A percentile compares a stretch with the other conserved stretches of the same genome.
Evolutionary conservation across 2,329 filamentous ascomycete species (phyloP).

Genomic region (Pyricularia sp.): DNA sequence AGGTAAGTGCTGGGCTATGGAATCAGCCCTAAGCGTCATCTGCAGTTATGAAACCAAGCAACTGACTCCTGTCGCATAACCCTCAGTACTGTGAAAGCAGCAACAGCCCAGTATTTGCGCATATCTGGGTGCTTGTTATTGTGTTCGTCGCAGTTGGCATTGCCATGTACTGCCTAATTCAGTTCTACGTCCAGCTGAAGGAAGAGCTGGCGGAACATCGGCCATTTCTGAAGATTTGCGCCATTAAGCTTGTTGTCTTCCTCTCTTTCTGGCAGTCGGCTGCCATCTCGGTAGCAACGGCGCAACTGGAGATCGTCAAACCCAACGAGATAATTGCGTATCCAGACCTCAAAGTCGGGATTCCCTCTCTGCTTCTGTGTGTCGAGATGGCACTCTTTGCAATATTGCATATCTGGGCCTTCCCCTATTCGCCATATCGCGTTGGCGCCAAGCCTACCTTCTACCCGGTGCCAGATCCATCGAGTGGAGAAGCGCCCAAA

Average conservation of each 20-base stretch:
- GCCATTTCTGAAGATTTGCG: constrained; percentile 71
- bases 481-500: constrained; percentile 26
- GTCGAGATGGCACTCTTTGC: constrained; percentile 80
- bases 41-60: constrained; percentile 39
- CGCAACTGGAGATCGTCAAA: constrained; percentile 52
- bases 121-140: constrained; percentile 68
- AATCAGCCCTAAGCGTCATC: not conserved
- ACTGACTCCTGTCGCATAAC: constrained; percentile 64
- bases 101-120: constrained; percentile 67
- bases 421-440: constrained; percentile 64
- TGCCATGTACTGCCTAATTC: constrained; percentile 82
- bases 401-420: constrained; percentile 72
- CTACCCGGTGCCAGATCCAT: constrained; percentile 34
- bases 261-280: constrained; percentile 77
- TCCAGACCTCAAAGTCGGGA: constrained; percentile 71
- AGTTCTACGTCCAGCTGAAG: constrained; percentile 75
- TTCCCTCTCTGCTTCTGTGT: constrained; percentile 69
- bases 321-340: constrained; percentile 53
- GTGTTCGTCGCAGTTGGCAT: constrained; percentile 65
- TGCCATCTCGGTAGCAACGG: constrained; percentile 41
- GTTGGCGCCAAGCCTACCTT: constrained; percentile 29
- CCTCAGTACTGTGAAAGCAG: constrained; percentile 71
- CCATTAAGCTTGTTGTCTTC: constrained; percentile 88
- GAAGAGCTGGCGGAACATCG: constrained; percentile 57
- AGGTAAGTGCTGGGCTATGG: not conserved